Conservation (phyloP, 768 basidiomycete genomes). For the Lactarius akahatsu region DNA sequence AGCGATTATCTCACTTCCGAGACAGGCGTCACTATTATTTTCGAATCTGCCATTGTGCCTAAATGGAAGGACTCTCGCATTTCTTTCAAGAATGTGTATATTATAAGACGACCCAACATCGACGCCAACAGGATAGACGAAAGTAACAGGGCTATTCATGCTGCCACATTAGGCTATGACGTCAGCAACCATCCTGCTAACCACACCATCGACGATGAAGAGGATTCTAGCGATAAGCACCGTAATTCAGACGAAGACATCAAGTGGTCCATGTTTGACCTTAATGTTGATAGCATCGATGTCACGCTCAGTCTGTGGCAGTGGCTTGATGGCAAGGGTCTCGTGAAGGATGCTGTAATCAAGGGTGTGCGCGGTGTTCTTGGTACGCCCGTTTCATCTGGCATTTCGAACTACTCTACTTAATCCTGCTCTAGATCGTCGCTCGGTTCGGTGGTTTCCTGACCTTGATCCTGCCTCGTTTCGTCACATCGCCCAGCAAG, state of each 20-base stretch:
- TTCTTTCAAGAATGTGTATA: constrained; percentile 95
- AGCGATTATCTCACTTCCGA: constrained; percentile 92
- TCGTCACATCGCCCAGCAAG: constrained; percentile 66
- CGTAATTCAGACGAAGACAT: constrained; percentile 49
- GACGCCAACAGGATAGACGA: constrained; percentile 3
- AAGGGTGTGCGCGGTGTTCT: constrained; percentile 93
- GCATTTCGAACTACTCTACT: not conserved
- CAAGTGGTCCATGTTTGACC: constrained; percentile 89
- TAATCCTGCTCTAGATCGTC: constrained; percentile 61
- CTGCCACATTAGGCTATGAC: constrained; percentile 66
- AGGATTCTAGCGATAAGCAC: constrained; percentile 32
- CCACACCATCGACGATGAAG: constrained; percentile 64
- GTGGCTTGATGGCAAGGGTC: constrained; percentile 95
- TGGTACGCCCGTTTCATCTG: constrained; percentile 47
- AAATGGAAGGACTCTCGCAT: constrained; percentile 96
- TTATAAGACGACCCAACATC: constrained; percentile 69
- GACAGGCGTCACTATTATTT: constrained; percentile 92
- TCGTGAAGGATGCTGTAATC: constrained; percentile 87
- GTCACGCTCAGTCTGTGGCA: constrained; percentile 87
- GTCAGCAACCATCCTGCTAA: constrained; percentile 74
- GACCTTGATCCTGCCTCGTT: constrained; percentile 78
- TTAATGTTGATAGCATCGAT: constrained; percentile 92
- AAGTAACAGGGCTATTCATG: constrained; percentile 44
- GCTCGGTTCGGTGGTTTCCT: constrained; percentile 83
- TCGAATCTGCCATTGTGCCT: constrained; percentile 97